Base-by-base conservation (phyloP, 805 yeast genomes). In the Candida saitoana region DNA sequence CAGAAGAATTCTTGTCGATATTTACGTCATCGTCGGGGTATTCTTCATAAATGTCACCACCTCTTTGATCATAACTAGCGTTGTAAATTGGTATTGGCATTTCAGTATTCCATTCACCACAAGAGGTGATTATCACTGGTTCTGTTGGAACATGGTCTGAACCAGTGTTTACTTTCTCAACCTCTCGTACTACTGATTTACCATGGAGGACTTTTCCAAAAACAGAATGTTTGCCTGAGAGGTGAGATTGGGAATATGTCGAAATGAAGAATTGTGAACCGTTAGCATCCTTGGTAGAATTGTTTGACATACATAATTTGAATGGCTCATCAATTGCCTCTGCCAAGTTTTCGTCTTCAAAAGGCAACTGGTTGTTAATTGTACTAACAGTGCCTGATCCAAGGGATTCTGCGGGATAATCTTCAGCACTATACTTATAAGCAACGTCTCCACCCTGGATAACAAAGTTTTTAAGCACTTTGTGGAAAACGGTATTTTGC, bases 11-110 rank as follows among this genome's bases (percentile, higher is more conserved):
- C 35, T 75, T 74, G 43, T 76, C 80, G 38, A 82, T 77, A 43
- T 71, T 59, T 16, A 37, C 50, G 50, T 84, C 87, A 57, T 86
- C 95, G 45, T 80, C 89, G 0, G 93, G 95, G 50, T 71, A 78
- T 57, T 85, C 93, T 60, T 85, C 93, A 51, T 73, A 86, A 0
- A 76, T 57, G 51, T 86, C 95, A 5, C 87, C 87, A 1, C 84
- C 88, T 5, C 80, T 66, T 0, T 63, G 54, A 45, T 76, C 77
- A 50, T 78, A 77, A 37, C 84, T 74, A 0, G 89, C 86, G 50
- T 80, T 80, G 50, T 53, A 76, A 2, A 82, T 69, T 0, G 91
- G 91, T 2, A 80, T 57, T 0, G 57, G 70, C 66, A 76, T 73
- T 0, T 59, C 58, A 6, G 69, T 72, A 5, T 60, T 48, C 90